Conservation (phyloP, 1,284 basidiomycete species). For the Fomitopsis palustris region DNA sequence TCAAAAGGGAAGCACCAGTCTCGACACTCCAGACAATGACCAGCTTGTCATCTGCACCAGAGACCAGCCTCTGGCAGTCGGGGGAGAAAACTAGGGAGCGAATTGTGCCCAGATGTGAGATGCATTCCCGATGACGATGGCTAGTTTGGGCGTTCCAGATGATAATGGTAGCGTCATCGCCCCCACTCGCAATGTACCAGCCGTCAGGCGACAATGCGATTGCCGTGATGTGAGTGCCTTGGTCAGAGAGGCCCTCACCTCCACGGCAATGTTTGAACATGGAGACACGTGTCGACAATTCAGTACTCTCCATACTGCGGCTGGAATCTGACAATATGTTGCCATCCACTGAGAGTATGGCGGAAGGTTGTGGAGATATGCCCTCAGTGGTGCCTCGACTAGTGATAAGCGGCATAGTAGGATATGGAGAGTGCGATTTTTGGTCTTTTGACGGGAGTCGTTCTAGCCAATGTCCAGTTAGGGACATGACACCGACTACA, state of each 20-base stretch:
- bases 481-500: no score
- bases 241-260: no score
- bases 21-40: conserved; percentile 7
- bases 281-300: no score
- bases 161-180: conserved; percentile 18
- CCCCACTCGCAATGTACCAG: conserved; percentile 7
- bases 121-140: background rate
- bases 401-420: no score
- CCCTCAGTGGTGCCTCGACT: no score
- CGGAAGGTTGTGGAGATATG: no score
- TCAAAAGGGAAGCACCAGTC: background rate
- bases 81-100: conserved; percentile 17
- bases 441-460: no score
- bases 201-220: conserved; percentile 1
- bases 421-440: no score
- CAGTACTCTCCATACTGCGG: no score
- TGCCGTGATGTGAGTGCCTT: background rate
- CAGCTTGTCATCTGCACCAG: conserved; percentile 7
- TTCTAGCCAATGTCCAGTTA: no score
- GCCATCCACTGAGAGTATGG: no score
- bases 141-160: conserved; percentile 18
- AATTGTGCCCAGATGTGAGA: conserved; percentile 10
- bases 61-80: conserved; percentile 13
- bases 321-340: no score
- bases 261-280: background rate